phyloP scores from a whole-genome alignment of 441 rosid species.

The Pelargonium cotyledonis region DNA sequence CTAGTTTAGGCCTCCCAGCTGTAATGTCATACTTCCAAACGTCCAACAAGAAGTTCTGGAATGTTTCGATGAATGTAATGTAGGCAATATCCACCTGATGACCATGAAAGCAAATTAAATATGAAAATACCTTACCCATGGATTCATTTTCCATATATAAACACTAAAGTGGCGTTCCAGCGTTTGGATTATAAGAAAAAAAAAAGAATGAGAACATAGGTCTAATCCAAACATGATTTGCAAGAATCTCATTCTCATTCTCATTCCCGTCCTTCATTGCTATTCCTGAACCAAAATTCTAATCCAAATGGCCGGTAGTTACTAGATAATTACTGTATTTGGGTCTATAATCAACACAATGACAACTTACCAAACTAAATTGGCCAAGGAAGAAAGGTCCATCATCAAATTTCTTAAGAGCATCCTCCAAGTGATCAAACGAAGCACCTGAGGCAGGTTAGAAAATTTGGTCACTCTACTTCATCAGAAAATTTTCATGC shows the following conservation, averaged over 20 bases:
- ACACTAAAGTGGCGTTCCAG: too few relatives aligned
- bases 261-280: background rate
- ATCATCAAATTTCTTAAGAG: conserved; percentile 57
- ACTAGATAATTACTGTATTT: background rate
- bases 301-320: background rate
- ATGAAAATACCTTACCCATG: background rate
- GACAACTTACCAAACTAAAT: conserved; percentile 53
- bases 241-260: too few relatives aligned
- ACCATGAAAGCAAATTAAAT: background rate
- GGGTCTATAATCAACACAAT: background rate
- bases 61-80: conserved; percentile 60
- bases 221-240: too few relatives aligned
- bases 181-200: too few relatives aligned
- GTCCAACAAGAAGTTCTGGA: conserved; percentile 43
- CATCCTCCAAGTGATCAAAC: conserved; percentile 65
- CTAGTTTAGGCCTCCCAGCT: conserved; percentile 66
- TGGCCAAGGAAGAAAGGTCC: conserved; percentile 87
- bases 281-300: too few relatives aligned
- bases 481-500: background rate
- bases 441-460: conserved; percentile 44
- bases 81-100: conserved; percentile 72
- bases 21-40: conserved; percentile 49
- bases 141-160: too few relatives aligned
- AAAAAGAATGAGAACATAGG: too few relatives aligned
- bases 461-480: background rate